Evolutionary conservation across 2,329 filamentous ascomycete genomes (phyloP), one percentile per base, ranked within the genome.

Genomic region (Fusarium scirpi): DNA sequence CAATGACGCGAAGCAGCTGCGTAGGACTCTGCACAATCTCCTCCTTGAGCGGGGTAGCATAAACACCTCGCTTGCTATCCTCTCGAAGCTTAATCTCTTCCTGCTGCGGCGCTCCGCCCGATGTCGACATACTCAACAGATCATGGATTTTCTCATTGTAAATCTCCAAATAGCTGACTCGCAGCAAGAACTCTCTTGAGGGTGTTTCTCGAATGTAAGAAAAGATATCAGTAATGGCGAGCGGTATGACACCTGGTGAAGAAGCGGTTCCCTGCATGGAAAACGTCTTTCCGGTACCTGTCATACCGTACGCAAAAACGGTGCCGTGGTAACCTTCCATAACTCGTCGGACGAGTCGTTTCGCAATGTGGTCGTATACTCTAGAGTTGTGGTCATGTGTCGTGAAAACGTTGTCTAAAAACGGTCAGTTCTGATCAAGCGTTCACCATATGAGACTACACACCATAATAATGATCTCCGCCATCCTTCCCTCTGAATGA

Each of bases 271-370:
- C 96, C 83, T 99, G 96, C 96, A 99, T 99, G 41, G 95, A 98
- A 80, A 98, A 99, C 1, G 96, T 99, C 84, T 99, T 99, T 73
- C 96, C 96, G 1, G 96, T 98, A 67, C 96, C 96, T 6, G 96
- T 99, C 94, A 98, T 98, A 77, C 96, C 96, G 79, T 99, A 99
- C 20, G 95, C 95, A 79, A 99, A 98, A 25, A 99, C 96, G 2
- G 96, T 99, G 63, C 95, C 96, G 77, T 98, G 95, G 79, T 98
- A 99, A 44, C 96, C 96, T 83, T 99, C 96, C 96, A 99, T 99
- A 52, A 99, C 96, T 76, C 96, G 88, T 73, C 96, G 92, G 48
- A 99, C 96, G 54, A 99, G 85, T 67, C 96, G 92, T 82, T 98
- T 98, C 45, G 96, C 96, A 47, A 90, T 93, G 69, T 95, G 90